Evolutionary conservation across 2,329 filamentous ascomycete genomes (phyloP).

Genomic region (Paecilomyces fulvus): DNA sequence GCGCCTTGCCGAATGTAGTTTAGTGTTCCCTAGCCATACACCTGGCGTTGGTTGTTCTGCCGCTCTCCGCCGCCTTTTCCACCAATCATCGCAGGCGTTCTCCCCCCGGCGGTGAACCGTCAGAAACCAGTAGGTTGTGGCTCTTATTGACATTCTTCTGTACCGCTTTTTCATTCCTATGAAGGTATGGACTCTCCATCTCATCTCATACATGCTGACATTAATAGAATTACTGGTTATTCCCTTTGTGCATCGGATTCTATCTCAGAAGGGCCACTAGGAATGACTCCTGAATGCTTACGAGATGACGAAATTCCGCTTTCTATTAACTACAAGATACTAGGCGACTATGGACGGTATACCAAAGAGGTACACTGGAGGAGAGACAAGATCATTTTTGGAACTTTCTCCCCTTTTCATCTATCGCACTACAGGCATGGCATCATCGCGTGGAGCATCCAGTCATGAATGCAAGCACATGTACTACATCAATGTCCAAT

Average conservation of each 20-base stretch:
- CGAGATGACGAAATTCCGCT: neutral
- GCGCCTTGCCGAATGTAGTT: neutral
- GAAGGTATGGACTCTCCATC: no score
- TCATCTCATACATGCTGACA: no score
- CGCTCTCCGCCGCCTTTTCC: neutral
- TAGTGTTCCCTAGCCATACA: neutral
- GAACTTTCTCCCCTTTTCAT: neutral
- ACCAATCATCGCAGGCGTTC: neutral
- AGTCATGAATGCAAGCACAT: no score
- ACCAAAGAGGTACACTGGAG: neutral
- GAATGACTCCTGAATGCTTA: neutral
- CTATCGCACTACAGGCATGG: no score
- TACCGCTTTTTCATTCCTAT: neutral
- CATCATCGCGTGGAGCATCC: no score
- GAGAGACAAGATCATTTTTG: neutral
- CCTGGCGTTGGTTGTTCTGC: neutral
- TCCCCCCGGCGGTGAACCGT: neutral
- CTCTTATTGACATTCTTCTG: neutral
- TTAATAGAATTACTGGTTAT: no score
- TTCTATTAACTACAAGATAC: neutral
- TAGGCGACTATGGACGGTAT: neutral
- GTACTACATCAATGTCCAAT: no score
- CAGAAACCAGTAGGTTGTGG: neutral
- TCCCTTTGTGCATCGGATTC: neutral
- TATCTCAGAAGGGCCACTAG: neutral